Evolutionary conservation across 169 alveolate genomes (phyloP), one percentile per base, ranked within the genome.

Genomic region (Plasmodium yoelii): DNA sequence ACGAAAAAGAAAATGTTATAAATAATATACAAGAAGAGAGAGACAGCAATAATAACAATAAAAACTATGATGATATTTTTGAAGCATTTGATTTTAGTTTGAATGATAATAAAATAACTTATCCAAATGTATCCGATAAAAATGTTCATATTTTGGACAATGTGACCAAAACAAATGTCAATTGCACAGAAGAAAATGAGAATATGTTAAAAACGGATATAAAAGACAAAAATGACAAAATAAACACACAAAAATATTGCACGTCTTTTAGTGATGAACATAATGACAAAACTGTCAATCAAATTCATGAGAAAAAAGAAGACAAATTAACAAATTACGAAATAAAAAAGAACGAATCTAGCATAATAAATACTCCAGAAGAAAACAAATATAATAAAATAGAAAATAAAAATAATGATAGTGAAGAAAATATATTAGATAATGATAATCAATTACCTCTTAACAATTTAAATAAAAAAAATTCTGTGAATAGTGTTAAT

Each of bases 21-120:
- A 34, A 28, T 34, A 18, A 53, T 9, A 60, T 19, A 28, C 39
- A 22, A 28, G 15, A 64, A 18, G 57, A 59, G 57, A 60, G 56
- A 15, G 60, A 42, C n/a, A 60, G n/a, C 26, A 46, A 53, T 47
- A 42, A 34, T 22, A 60, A 63, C 49, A 61, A 74, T 42, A 24
- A 67, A 12, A 63, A 77, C 57, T 64, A 51, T 77, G 77, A 77
- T 39, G 18, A 77, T 47, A 28, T 77, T 63, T 77, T 77, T 22
- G 77, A 77, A 26, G 51, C 77, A 24, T 77, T 77, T 77, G 88
- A 65, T 49, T 77, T 77, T n/a, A 56, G 9, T 24, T 51, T 19
- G 2, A 4, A 19, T 26, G 19, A 49, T n/a, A 53, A 63, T 47
- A 77, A 44, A 9, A 3, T 18, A 60, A 19, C 10, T 60, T 19